Base-by-base conservation (phyloP, 495 filamentous ascomycete species). In the Aspergillus taichungensis region DNA sequence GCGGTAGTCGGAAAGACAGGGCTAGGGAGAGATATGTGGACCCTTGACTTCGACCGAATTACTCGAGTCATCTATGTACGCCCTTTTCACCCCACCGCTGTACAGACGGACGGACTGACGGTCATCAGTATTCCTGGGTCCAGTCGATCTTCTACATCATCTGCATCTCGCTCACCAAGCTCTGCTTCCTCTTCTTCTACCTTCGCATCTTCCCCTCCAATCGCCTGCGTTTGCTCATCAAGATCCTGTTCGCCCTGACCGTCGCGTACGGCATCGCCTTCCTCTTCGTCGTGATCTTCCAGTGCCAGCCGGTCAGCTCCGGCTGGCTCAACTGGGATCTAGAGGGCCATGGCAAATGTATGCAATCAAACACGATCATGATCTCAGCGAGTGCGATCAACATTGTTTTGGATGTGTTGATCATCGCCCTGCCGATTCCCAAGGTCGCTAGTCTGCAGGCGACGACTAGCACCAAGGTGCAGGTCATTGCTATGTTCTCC, bases 361-460 rank as follows among this genome's bases (percentile, higher is more conserved):
- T 69, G 33, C 56, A 63, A 30, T 45, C 54, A 9, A 64, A 64
- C 40, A 30, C 40, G 6, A 32, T 67, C 3, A 58, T 54, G 1
- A 56, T 60, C 44, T 48, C 55, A 24, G 52, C 60, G 35, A 52
- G 63, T 0, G 53, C 34, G 7, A 44, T 75, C 30, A 71, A 66
- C 40, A 65, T 78, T 6, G 37, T 65, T 3, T 52, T 73, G 2
- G 73, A 78, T 46, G 11, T 63, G 0, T 57, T 60, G 50, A 64
- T 73, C 30, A 55, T 78, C 37, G 45, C 60, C 6, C 53, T 80
- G 14, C 55, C 59, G 1, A 52, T 64, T 12, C 50, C 49, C n/a
- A 51, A 46, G 24, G 32, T 64, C 8, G 11, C 51, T 11, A 54
- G 42, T 13, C 45, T 64, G 9, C 56, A 62, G 34, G 44, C 51